Conservation (phyloP, 495 filamentous ascomycete genomes). For the Podospora bellae-mahoneyi region DNA sequence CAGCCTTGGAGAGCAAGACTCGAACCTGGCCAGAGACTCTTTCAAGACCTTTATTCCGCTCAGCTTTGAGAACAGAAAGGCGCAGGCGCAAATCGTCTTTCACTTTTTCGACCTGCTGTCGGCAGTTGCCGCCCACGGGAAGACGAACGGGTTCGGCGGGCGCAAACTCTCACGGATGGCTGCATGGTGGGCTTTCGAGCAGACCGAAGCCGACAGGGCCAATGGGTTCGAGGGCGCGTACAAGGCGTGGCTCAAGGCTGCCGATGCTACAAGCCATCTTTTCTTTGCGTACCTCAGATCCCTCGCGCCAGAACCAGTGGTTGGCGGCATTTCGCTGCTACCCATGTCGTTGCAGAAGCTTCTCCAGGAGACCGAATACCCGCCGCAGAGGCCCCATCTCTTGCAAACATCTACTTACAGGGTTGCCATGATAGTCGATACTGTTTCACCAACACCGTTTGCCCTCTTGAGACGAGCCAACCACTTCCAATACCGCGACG, state of each 20-base stretch:
- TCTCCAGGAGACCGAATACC: constrained; percentile 91
- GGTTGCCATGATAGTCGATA: constrained; percentile 95
- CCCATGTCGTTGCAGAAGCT: constrained; percentile 88
- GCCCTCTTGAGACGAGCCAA: constrained; percentile 85
- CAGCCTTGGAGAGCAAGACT: constrained; percentile 91
- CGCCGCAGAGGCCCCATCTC: constrained; percentile 72
- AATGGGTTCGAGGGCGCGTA: constrained; percentile 97
- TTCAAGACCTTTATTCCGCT: constrained; percentile 96
- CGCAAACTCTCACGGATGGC: constrained; percentile 92
- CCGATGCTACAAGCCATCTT: constrained; percentile 91
- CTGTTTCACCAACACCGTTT: constrained; percentile 93
- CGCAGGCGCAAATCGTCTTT: constrained; percentile 84
- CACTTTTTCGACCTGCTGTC: constrained; percentile 95
- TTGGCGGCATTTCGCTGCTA: constrained; percentile 73
- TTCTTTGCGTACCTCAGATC: constrained; percentile 98
- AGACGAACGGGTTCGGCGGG: constrained; percentile 89
- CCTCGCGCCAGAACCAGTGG: constrained; percentile 70
- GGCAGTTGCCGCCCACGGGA: constrained; percentile 74
- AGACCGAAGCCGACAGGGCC: constrained; percentile 71
- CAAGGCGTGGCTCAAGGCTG: constrained; percentile 77
- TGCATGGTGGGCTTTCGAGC: constrained; percentile 98
- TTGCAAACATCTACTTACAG: constrained; percentile 78
- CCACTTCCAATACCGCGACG: constrained; percentile 90
- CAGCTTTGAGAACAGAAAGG: constrained; percentile 76
- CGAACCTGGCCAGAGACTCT: constrained; percentile 83